Percentiles rank a stretch among this genome's conserved stretches.
Conservation (phyloP, 202 grass and related monocot species). For the Panicum hallii region DNA sequence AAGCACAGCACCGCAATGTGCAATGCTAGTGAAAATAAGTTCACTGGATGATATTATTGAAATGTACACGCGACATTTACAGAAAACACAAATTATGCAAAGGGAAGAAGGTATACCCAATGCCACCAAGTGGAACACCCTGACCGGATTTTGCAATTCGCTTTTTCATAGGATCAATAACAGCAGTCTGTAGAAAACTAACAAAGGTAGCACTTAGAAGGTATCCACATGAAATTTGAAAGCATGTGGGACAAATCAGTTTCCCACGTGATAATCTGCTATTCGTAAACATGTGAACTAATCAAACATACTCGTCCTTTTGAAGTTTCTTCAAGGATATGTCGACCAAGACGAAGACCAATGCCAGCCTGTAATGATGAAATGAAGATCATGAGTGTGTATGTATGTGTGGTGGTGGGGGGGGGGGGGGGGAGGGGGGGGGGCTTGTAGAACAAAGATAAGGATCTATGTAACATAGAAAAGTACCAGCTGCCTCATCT, state of each 20-base stretch:
- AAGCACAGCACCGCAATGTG: neutral
- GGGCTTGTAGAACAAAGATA: neutral
- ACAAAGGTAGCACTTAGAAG: constrained; percentile 32
- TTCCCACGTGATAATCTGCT: constrained; percentile 8
- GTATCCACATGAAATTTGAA: constrained; percentile 15
- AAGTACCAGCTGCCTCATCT: constrained; percentile 72
- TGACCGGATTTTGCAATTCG: constrained; percentile 74
- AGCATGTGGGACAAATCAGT: constrained; percentile 29
- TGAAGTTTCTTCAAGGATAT: constrained; percentile 83
- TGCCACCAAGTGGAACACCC: constrained; percentile 91
- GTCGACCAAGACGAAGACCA: constrained; percentile 66
- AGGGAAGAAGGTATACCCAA: constrained; percentile 74
- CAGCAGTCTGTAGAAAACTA: constrained; percentile 64
- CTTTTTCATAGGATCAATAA: constrained; percentile 92
- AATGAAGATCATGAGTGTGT: constrained; percentile 21
- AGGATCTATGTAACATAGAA: constrained; percentile 33
- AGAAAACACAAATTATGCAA: constrained; percentile 36
- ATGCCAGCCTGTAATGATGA: constrained; percentile 63
- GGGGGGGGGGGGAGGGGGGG: neutral
- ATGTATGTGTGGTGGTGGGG: no score
- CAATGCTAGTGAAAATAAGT: constrained; percentile 28
- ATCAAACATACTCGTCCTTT: constrained; percentile 74
- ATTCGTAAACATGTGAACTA: constrained; percentile 28
- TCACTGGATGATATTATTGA: neutral
- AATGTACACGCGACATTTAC: constrained; percentile 23